Conservation (phyloP, 768 basidiomycete species). For the Mycena rebaudengoi region DNA sequence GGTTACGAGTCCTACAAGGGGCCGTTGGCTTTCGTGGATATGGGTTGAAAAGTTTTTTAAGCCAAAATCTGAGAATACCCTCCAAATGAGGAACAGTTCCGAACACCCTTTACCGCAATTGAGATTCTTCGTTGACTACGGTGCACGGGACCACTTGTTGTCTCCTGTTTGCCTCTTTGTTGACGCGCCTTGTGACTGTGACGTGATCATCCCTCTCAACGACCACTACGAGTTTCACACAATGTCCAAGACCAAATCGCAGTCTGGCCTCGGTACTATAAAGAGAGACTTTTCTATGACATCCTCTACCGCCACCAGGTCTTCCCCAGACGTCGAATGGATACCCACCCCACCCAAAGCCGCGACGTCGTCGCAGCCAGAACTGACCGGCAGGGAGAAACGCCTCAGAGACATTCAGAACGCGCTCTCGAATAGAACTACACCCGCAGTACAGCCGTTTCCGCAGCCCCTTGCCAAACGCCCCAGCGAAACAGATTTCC, state of each 20-base stretch:
- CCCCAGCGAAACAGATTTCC: slow-evolving; percentile 33
- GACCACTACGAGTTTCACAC: slow-evolving; percentile 33
- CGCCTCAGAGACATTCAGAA: slow-evolving; percentile 69
- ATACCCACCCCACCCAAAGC: slow-evolving; percentile 44
- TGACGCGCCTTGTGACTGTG: slow-evolving; percentile 25
- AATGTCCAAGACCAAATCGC: slow-evolving; percentile 46
- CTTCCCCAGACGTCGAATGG: slow-evolving; percentile 56
- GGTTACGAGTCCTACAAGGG: no score
- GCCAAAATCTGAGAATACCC: no score
- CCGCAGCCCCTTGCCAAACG: slow-evolving; percentile 46
- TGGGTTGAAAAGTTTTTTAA: no score
- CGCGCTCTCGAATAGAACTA: slow-evolving; percentile 48
- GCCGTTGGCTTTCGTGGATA: no score
- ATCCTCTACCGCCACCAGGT: slow-evolving; percentile 35
- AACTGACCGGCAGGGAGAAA: slow-evolving; percentile 39
- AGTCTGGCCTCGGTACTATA: slow-evolving; percentile 69
- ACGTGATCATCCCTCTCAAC: background rate
- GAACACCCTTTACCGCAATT: no score
- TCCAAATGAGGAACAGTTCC: no score
- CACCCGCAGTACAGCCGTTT: slow-evolving; percentile 33
- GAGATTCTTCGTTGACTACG: no score
- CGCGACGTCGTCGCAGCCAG: slow-evolving; percentile 16
- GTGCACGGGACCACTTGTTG: no score
- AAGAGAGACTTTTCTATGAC: slow-evolving; percentile 69
- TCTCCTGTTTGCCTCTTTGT: no score